Percentiles rank a stretch among this genome's conserved stretches.
Evolutionary conservation across 2,329 filamentous ascomycete species (phyloP).

Genomic region (Calonectria crousiana): DNA sequence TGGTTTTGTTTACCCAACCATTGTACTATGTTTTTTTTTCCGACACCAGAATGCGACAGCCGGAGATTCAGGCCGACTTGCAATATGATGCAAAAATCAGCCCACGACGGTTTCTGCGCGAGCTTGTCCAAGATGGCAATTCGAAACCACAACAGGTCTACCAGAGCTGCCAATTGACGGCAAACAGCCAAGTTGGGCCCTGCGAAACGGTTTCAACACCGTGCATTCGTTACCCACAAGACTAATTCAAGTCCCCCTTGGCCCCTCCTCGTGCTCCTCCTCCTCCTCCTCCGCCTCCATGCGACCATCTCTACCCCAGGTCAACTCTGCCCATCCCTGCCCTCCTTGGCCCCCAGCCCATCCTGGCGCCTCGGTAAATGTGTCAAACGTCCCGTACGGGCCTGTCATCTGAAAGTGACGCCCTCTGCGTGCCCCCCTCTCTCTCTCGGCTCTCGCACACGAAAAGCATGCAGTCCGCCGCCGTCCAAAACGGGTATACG

Average conservation of each 20-base stretch:
- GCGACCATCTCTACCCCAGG: conserved; percentile 21
- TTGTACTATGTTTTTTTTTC: background rate
- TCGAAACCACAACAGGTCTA: background rate
- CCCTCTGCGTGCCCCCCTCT: background rate
- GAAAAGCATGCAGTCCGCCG: background rate
- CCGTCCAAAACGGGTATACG: conserved; percentile 28
- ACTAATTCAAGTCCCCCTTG: background rate
- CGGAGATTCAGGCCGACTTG: background rate
- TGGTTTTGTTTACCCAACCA: background rate
- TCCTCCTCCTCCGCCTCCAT: background rate
- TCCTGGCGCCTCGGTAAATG: conserved; percentile 30
- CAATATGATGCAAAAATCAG: background rate
- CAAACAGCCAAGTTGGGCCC: background rate
- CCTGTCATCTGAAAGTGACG: conserved; percentile 32
- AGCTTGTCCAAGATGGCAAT: background rate
- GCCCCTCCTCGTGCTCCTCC: conserved; percentile 17
- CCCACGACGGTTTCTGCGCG: background rate
- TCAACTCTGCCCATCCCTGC: conserved; percentile 27
- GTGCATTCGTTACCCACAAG: background rate
- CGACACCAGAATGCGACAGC: background rate
- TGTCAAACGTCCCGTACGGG: background rate
- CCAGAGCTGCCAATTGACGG: background rate
- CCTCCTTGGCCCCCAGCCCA: background rate
- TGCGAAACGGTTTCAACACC: background rate
- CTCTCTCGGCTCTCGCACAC: background rate